These are phyloP conservation scores for Phytomonas sp. DNA, from an alignment of 208 protist genomes.

Conservation along the genomic window DNA sequence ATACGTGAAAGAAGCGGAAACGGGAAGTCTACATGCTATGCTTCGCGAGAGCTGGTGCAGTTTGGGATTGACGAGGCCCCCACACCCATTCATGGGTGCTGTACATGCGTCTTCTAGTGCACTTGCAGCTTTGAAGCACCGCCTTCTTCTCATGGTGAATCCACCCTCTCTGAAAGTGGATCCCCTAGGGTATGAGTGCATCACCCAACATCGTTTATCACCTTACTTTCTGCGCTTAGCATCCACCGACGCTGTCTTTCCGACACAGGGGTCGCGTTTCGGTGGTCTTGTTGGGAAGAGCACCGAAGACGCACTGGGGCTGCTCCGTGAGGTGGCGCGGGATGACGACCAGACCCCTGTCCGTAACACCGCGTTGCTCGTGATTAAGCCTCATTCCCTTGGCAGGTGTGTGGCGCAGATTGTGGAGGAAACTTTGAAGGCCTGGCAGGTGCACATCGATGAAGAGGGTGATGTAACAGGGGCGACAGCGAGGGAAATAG, in stretches of 20 bases:
- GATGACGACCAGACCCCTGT: not conserved
- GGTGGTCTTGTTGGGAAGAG: not conserved
- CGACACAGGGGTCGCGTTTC: not conserved
- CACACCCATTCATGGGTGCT: conserved; percentile 7
- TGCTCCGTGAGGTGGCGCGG: not conserved
- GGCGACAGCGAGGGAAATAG: not conserved
- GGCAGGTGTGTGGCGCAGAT: not conserved
- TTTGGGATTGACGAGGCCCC: not conserved
- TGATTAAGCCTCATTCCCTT: conserved; percentile 6
- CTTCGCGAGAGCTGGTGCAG: conserved; percentile 1
- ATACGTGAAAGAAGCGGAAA: not conserved
- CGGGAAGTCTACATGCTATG: conserved; percentile 1
- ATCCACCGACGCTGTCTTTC: not conserved
- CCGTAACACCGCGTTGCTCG: conserved; percentile 1
- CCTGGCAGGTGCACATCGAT: not conserved
- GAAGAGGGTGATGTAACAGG: conserved; percentile 7
- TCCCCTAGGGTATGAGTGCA: conserved; percentile 12
- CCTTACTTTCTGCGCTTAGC: conserved; percentile 1
- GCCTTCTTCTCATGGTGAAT: conserved; percentile 58
- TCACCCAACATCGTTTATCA: not conserved
- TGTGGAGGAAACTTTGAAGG: conserved; percentile 1
- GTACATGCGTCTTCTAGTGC: conserved; percentile 63
- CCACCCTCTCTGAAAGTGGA: conserved; percentile 18
- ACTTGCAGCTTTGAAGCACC: conserved; percentile 55
- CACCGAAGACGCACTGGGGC: not conserved